phyloP scores from a whole-genome alignment of 1,284 basidiomycete species.

The Trichosporon sp. region DNA sequence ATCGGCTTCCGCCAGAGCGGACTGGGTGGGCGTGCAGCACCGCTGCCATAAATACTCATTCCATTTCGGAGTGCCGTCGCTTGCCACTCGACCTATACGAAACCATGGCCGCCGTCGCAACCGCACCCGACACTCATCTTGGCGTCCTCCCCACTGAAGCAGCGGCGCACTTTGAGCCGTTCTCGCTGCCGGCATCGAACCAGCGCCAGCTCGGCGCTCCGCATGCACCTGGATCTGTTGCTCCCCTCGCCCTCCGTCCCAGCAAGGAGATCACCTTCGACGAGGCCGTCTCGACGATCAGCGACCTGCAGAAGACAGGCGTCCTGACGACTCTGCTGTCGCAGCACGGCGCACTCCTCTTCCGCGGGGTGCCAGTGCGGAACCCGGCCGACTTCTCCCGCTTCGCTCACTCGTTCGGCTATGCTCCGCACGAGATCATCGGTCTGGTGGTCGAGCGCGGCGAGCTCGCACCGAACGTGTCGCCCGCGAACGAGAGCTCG shows the following conservation, averaged over 20 bases:
- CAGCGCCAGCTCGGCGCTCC: conserved; percentile 72
- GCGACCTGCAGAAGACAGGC: conserved; percentile 10
- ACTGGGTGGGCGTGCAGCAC: background rate
- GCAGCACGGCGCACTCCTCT: conserved; percentile 30
- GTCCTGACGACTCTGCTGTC: conserved; percentile 27
- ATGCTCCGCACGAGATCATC: conserved; percentile 30
- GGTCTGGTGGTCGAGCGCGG: conserved; percentile 30
- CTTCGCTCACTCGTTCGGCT: conserved; percentile 29
- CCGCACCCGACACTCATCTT: background rate
- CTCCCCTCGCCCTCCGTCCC: conserved; percentile 25
- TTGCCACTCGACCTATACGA: conserved; percentile 33
- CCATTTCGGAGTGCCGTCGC: background rate
- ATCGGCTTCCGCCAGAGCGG: conserved; percentile 9
- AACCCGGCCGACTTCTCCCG: conserved; percentile 21
- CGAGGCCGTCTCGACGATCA: conserved; percentile 20
- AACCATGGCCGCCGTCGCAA: conserved; percentile 22
- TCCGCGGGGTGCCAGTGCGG: conserved; percentile 28
- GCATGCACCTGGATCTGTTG: conserved; percentile 20
- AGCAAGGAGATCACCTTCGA: conserved; percentile 14
- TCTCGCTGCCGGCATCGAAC: conserved; percentile 68
- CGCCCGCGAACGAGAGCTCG: conserved; percentile 34
- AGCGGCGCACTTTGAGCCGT: conserved; percentile 24
- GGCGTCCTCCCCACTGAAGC: background rate
- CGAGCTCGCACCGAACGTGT: conserved; percentile 31
- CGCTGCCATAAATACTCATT: background rate